Base-by-base conservation (phyloP, 2,329 filamentous ascomycete genomes). In the Neofusicoccum cordaticola region DNA sequence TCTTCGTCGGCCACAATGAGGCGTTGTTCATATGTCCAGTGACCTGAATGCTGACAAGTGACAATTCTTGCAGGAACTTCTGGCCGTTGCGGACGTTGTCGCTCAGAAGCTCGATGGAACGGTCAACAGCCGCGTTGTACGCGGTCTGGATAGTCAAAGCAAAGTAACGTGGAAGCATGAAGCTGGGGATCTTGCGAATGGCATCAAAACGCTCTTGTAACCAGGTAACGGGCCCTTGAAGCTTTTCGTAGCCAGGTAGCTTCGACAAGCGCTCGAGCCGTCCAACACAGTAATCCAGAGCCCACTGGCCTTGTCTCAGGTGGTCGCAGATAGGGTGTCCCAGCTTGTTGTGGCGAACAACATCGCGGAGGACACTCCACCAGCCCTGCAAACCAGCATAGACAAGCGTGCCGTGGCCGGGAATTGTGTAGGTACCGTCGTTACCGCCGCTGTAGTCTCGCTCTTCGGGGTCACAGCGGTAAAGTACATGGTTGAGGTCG, bases 321-420 rank as follows among this genome's bases (percentile, higher is more conserved):
- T 99, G 94, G 72, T 97, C 90, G 77, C 94, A 98, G 11, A 99
- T 84, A 0, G 95, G 91, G 74, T 99, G 95, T 0, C 91, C 95
- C 8, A 99, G 85, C 73, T 98, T 88, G 75, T 99, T 99, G 68
- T 95, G 88, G 58, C 84, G 86, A 70, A 98, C 91, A 67, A 99
- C 90, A 65, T 90, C 84, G 70, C 92, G 89, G 47, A 99, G 81
- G 0, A 97, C 82, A 74, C 93, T 97, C 93, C 94, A 97, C 94
- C 95, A 99, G 42, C 96, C 96, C 76, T 99, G 95, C n/a, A 99
- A 84, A 66, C 95, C 95, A 66, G 94, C 94, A 76, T 98, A 99
- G 2, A 97, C 91, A 47, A 97, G 84, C 66, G 90, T 88, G 2
- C 93, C 94, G 73, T 93, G 83, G 1, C 89, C 88, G 1, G 95